Base-by-base conservation (phyloP, 2,329 filamentous ascomycete genomes). In the Alternaria hordeiaustralica region DNA sequence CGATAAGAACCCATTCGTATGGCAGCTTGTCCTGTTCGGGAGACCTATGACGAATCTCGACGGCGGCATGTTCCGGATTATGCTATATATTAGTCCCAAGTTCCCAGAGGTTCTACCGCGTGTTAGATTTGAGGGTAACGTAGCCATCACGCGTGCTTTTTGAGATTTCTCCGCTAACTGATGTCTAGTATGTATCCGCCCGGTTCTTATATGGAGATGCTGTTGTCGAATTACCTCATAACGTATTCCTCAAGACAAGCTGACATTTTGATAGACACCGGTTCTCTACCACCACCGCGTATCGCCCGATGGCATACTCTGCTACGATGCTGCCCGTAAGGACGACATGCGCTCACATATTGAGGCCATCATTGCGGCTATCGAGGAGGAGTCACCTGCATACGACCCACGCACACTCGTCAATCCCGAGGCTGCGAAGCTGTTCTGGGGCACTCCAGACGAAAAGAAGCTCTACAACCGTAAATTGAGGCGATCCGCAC, bases 41-140 rank as follows among this genome's bases (percentile, higher is more conserved):
- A 88, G 90, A 58, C 93, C 94, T 1, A 96, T 96, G 91, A 97
- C 94, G 6, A 94, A 97, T 70, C 87, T 98, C 2, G 95, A 98
- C 71, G 95, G 94, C 15, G 76, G 95, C 2, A 87, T 98, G 64
- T 95, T 98, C 82, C 88, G 88, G 64, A 90, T 97, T 78, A 90
- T 86, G 72, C 85, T 98, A 59, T 85, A 85, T 73, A 90, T 98
- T 73, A 97, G 93, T 72, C 90, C 93, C 6, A 87, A 89, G 6
- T 98, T 97, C 74, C 96, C 96, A 0, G 88, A 92, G 44, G 92
- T 96, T 71, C 93, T 97, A 72, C 96, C 95, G 23, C 89, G 95
- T 33, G 91, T 94, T 59, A 89, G 86, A 65, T 90, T 97, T 67
- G 88, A 94, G 36, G 36, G 36, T 41, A 41, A 41, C 9, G 36